Conservation (phyloP, 805 yeast species). For the Wickerhamiella hasegawae region DNA sequence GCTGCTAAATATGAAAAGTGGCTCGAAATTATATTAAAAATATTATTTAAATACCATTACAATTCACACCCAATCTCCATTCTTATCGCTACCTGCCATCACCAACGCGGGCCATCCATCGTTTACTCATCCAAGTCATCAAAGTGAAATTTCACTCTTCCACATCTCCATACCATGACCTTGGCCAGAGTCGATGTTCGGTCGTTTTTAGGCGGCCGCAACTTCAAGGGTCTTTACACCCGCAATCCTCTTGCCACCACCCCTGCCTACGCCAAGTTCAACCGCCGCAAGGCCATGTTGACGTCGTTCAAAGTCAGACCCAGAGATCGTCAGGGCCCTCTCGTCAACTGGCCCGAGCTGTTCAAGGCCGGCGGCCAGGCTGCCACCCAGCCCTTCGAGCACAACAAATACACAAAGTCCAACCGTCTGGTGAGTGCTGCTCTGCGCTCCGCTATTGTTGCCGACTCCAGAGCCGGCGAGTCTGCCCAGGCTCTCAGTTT, state of each 20-base stretch:
- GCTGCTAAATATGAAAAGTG: not conserved
- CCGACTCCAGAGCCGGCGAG: constrained; percentile 37
- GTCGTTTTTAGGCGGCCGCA: constrained; percentile 68
- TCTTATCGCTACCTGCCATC: not conserved
- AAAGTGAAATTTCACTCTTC: not conserved
- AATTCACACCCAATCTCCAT: not conserved
- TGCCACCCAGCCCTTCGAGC: constrained; percentile 58
- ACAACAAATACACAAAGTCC: constrained; percentile 52
- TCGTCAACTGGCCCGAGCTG: constrained; percentile 18
- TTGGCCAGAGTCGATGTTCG: constrained; percentile 27
- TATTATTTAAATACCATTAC: not conserved
- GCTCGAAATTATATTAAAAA: not conserved
- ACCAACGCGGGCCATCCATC: no score
- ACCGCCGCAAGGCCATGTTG: constrained; percentile 29
- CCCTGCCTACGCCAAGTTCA: constrained; percentile 46
- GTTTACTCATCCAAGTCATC: no score
- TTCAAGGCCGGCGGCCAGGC: constrained; percentile 11
- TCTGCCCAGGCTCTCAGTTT: constrained; percentile 62
- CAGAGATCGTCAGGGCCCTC: constrained; percentile 14
- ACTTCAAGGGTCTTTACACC: constrained; percentile 66
- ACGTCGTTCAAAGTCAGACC: constrained; percentile 18
- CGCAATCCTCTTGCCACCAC: constrained; percentile 47
- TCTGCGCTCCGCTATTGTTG: constrained; percentile 43
- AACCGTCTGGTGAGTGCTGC: constrained; percentile 42
- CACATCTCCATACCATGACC: no score